Evolutionary conservation across 768 basidiomycete genomes (phyloP).

Genomic region (Boletus tomentosulus): DNA sequence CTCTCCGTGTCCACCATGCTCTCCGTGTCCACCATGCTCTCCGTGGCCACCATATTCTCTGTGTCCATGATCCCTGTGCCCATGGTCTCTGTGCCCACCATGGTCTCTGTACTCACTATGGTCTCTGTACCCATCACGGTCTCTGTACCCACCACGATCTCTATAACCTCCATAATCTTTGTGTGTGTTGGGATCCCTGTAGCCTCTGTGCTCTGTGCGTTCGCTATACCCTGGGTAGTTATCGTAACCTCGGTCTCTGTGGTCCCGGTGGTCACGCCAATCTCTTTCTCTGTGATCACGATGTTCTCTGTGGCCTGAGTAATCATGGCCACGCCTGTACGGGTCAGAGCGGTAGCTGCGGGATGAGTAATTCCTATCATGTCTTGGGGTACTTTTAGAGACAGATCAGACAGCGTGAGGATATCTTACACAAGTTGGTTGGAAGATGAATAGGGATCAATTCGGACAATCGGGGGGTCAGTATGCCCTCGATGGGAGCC

Average conservation of each 20-base stretch:
- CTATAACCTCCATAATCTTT: conserved; percentile 8
- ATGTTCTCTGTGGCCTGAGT: conserved; percentile 19
- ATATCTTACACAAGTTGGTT: conserved; percentile 18
- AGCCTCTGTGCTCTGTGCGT: conserved; percentile 10
- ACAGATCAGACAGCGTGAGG: not conserved
- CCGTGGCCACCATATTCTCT: conserved; percentile 7
- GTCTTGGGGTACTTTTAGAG: conserved; percentile 12
- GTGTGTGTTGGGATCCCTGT: conserved; percentile 7
- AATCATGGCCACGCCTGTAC: conserved; percentile 20
- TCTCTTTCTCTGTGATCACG: conserved; percentile 20
- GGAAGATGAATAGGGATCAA: conserved; percentile 21
- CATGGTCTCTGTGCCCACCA: conserved; percentile 14
- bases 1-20: conserved; percentile 1
- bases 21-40: not conserved
- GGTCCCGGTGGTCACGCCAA: conserved; percentile 18
- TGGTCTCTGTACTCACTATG: not conserved
- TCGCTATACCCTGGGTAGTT: conserved; percentile 15
- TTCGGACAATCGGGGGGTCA: conserved; percentile 25
- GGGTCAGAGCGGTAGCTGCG: conserved; percentile 22
- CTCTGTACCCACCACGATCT: conserved; percentile 11
- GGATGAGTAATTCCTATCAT: conserved; percentile 23
- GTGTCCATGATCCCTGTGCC: conserved; percentile 11
- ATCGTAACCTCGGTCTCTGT: conserved; percentile 15
- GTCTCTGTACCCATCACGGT: conserved; percentile 1
- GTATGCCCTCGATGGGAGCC: conserved; percentile 14